Percentiles rank a stretch among this genome's conserved stretches.
Evolutionary conservation across 1,284 basidiomycete species (phyloP).

Genomic region (Gymnopus androsaceus): DNA sequence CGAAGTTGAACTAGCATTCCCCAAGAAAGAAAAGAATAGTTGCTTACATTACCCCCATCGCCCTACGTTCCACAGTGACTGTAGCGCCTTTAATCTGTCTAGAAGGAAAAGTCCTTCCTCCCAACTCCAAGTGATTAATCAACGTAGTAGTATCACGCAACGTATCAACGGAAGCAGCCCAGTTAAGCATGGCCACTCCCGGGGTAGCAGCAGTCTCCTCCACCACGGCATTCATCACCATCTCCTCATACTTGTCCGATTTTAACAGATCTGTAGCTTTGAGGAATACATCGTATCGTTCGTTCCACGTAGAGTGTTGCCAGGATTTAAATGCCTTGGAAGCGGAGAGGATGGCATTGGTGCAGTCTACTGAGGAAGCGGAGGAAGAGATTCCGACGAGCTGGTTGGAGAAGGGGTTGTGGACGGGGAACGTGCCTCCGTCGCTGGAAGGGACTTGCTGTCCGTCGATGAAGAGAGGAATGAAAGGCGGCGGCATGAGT

Average conservation of each 20-base stretch:
- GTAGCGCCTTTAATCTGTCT: conserved; percentile 30
- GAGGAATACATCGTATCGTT: conserved; percentile 46
- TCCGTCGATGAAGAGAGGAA: conserved; percentile 43
- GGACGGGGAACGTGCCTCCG: conserved; percentile 45
- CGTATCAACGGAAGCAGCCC: conserved; percentile 19
- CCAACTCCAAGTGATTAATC: conserved; percentile 25
- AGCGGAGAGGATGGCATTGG: conserved; percentile 49
- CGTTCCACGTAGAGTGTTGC: conserved; percentile 41
- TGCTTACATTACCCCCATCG: conserved; percentile 42
- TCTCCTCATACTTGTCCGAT: conserved; percentile 42
- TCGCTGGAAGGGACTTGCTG: conserved; percentile 37
- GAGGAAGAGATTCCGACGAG: conserved; percentile 46
- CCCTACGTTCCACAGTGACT: conserved; percentile 32
- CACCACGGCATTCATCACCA: conserved; percentile 32
- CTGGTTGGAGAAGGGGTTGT: conserved; percentile 41
- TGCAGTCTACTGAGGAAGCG: conserved; percentile 48
- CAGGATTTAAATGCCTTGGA: conserved; percentile 49
- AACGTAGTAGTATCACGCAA: conserved; percentile 31
- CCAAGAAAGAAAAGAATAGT: background rate
- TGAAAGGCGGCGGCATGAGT: conserved; percentile 26
- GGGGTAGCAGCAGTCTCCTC: conserved; percentile 43
- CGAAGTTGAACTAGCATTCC: background rate
- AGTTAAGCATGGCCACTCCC: conserved; percentile 30
- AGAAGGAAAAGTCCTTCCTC: conserved; percentile 34
- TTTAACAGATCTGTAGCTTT: conserved; percentile 46